Conservation (phyloP, 2,329 filamentous ascomycete genomes). For the Fusarium siculi region DNA sequence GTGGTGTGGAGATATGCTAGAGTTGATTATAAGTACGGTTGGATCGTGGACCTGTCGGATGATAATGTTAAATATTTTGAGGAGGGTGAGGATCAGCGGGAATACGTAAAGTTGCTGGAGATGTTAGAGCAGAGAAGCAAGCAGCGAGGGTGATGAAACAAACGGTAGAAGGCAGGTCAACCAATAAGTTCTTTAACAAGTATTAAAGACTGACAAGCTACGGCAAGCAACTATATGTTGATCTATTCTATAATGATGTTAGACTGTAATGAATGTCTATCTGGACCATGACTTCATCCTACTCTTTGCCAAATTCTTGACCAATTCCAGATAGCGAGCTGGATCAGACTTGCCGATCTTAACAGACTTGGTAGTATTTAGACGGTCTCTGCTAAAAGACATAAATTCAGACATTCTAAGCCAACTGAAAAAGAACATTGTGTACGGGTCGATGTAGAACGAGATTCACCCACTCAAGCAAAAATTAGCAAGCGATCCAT, state of each 20-base stretch:
- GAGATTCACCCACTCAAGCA: too few relatives aligned
- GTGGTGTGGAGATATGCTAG: conserved; percentile 5
- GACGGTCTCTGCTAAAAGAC: background rate
- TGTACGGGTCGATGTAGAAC: fast-evolving
- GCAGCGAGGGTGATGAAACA: fast-evolving
- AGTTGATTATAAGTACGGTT: background rate
- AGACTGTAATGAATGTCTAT: fast-evolving
- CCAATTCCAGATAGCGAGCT: background rate
- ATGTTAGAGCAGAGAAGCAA: background rate
- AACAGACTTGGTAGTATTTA: fast-evolving
- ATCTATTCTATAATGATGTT: fast-evolving
- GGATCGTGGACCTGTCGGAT: background rate
- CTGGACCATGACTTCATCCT: fast-evolving
- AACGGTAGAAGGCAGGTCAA: fast-evolving
- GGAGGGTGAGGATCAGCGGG: background rate
- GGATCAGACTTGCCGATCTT: too few relatives aligned
- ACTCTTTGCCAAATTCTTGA: fast-evolving
- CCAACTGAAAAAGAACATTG: fast-evolving
- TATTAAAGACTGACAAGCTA: fast-evolving
- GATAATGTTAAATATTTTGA: background rate
- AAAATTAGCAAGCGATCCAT: too few relatives aligned
- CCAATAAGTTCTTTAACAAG: fast-evolving
- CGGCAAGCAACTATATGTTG: fast-evolving
- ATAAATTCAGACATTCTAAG: too few relatives aligned
- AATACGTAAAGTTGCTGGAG: background rate